Evolutionary conservation across 176 grass and related monocot genomes (phyloP).

Genomic region (Oropetium thomaeum): DNA sequence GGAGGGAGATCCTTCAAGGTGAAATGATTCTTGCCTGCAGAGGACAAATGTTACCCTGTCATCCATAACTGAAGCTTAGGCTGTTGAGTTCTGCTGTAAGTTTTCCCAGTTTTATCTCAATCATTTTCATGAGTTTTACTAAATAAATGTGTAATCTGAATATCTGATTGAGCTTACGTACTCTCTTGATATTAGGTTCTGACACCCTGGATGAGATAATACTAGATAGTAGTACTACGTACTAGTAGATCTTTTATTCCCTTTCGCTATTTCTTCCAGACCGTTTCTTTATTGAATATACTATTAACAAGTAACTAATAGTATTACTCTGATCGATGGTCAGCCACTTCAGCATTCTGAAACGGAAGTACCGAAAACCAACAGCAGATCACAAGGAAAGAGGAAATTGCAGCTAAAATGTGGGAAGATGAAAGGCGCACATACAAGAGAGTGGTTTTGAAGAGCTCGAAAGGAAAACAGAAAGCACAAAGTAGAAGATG

Average conservation of each 20-base stretch:
- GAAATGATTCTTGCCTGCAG: slow-evolving; percentile 42
- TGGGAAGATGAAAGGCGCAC: background rate
- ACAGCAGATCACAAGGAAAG: background rate
- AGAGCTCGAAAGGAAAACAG: background rate
- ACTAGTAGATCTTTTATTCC: background rate
- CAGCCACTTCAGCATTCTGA: slow-evolving; percentile 29
- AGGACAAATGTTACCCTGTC: slow-evolving; percentile 13
- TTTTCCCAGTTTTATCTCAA: background rate
- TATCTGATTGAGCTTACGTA: slow-evolving; percentile 13
- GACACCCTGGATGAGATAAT: background rate
- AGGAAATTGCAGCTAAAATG: background rate
- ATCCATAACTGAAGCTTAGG: background rate
- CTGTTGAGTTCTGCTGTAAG: background rate
- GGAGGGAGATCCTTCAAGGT: slow-evolving; percentile 30
- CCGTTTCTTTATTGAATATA: slow-evolving; percentile 15
- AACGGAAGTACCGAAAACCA: background rate
- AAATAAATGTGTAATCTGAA: slow-evolving; percentile 7
- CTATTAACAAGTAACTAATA: background rate
- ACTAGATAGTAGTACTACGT: background rate
- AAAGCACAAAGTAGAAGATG: background rate
- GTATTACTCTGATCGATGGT: background rate
- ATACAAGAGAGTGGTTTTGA: background rate
- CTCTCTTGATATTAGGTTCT: slow-evolving; percentile 20
- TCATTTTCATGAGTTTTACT: background rate
- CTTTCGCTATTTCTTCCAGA: slow-evolving; percentile 4